Base-by-base conservation (phyloP, 2,329 filamentous ascomycete species). In the Aspergillus melleus region DNA sequence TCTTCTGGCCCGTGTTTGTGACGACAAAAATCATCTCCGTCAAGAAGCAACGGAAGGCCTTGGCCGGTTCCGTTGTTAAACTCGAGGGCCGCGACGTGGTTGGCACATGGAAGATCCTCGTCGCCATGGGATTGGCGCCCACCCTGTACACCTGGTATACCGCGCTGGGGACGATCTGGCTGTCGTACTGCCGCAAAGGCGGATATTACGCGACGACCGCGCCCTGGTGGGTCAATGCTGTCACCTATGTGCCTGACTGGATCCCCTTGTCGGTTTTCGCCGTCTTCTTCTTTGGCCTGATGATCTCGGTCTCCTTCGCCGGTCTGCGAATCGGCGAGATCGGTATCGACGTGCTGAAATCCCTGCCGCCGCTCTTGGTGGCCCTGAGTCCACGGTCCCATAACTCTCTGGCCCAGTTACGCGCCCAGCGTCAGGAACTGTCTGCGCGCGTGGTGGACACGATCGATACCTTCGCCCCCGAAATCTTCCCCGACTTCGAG, bases 261-360 rank as follows among this genome's bases (percentile, higher is more conserved):
- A 85, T 96, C 30, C 90, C 93, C 1, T 84, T 93, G 59, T 96
- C 89, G 86, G 74, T 87, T 19, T 85, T 96, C 11, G 87, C 93
- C 64, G 74, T 91, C 11, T 85, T 87, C 44, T 90, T 92, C 53
- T 88, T 91, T 79, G 83, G 91, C 52, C 80, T 96, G 66, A 96
- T 96, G 81, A 90, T 93, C 6, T 85, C 88, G 24, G 90, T 97
- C 68, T 96, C 93, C 0, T 97, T 96, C 74, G 93, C 92, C 4
- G 92, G 95, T 6, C 86, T 99, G 55, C 89, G 95, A 12, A 96
- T 98, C 66, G 95, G 95, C 52, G 95, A 99, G 78, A 89, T 96
- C n/a, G 95, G 94, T 55, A 97, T 99, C 92, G 95, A 99, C 72
- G 97, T 99, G 58, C 81, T 95, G 79, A 99, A 98, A 78, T 98